These are phyloP conservation scores for Friedmanniomyces simplex DNA, from an alignment of 495 filamentous ascomycete genomes.

Conservation along the genomic window DNA sequence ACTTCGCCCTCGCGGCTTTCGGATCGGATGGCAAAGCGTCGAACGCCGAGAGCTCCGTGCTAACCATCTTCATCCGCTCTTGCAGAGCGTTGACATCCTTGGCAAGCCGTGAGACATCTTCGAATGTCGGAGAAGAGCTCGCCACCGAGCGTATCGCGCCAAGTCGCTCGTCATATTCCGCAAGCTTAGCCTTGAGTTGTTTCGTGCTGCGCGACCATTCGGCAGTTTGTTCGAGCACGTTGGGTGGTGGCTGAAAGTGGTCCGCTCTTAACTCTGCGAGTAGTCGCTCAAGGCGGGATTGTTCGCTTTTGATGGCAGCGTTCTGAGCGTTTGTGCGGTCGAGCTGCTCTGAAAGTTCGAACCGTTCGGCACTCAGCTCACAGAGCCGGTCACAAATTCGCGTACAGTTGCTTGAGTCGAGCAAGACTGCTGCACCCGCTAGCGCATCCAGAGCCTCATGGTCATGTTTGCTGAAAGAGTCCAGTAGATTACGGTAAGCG, in stretches of 20 bases:
- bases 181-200: conserved; percentile 44
- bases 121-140: conserved; percentile 34
- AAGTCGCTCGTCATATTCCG: conserved; percentile 46
- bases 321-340: conserved; percentile 8
- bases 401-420: conserved; percentile 24
- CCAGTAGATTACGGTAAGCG: neutral
- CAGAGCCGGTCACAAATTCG: conserved; percentile 20
- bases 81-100: conserved; percentile 42
- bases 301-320: conserved; percentile 9
- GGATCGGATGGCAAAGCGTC: conserved; percentile 60
- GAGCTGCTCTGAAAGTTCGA: conserved; percentile 7
- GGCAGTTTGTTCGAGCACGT: conserved; percentile 48
- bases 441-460: conserved; percentile 22
- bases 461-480: neutral
- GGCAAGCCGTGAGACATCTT: conserved; percentile 42
- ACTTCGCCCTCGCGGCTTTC: conserved; percentile 52
- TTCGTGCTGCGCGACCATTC: conserved; percentile 55
- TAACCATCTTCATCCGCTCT: conserved; percentile 43
- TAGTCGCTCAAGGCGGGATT: conserved; percentile 28
- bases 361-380: conserved; percentile 4
- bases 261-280: conserved; percentile 24
- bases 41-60: conserved; percentile 48
- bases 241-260: conserved; percentile 39
- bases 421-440: conserved; percentile 26
- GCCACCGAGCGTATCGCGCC: neutral